Base-by-base conservation (phyloP, 2,329 filamentous ascomycete genomes). In the Coniochaeta sp. region DNA sequence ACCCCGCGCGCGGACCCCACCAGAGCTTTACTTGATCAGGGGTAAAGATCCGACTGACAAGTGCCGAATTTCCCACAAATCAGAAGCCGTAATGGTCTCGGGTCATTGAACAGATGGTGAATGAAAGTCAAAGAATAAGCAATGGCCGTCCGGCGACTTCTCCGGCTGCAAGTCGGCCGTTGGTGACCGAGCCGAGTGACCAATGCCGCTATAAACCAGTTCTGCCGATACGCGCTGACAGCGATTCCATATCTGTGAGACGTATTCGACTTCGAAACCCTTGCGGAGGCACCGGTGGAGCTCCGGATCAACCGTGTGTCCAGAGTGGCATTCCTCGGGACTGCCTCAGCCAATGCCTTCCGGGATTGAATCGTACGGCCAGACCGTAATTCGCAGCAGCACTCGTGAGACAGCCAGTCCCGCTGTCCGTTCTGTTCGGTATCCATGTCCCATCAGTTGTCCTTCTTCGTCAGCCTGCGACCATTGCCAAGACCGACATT, bases 401-500 rank as follows among this genome's bases (percentile, higher is more conserved):
- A 40, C 16, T 16, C 17, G 5, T n/a, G 16, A 7, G 16, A 40
- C 17, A 9, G 38, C 5, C 9, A 14, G 38, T 40, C 38, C 38
- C 2, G 38, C 10, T 5, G 38, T 40, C 16, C n/a, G 2, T 2
- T 47, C 1, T n/a, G 14, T 24, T 24, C 42, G 19, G 19, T n/a
- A 9, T 14, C 9, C 42, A 9, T n/a, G 17, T 2, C 30, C 54
- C 28, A 19, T 55, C 54, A 56, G 9, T 61, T 58, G 16, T 52
- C 42, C 58, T 63, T 68, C 60, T 52, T 60, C 19, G 30, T 55
- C 24, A 58, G 5, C 44, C 60, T 62, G 42, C 58, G 61, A n/a
- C 38, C 52, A 19, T 61, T 61, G 14, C 71, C 69, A 63, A 87
- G 62, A 0, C 86, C 86, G 36, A 89, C 66, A 0, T 83, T 84